These are phyloP conservation scores for Aspergillus sp. DNA, from an alignment of 2,329 filamentous ascomycete genomes.

Conservation along the genomic window DNA sequence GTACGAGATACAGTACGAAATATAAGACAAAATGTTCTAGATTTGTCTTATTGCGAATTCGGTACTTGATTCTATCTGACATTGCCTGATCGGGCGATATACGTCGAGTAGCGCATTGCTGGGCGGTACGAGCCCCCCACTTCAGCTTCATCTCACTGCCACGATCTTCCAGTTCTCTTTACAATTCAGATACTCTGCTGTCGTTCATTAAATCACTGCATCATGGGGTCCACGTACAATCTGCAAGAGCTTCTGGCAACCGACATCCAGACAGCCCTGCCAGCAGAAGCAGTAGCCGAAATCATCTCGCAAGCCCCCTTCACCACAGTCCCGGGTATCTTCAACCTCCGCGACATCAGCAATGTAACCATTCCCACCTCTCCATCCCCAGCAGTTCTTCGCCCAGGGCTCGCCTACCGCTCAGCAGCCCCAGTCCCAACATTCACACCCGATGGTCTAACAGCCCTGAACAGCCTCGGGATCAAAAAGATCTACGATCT, in stretches of 20 bases:
- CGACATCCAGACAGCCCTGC: slow-evolving; percentile 25
- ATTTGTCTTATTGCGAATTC: background rate
- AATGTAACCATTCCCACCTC: slow-evolving; percentile 13
- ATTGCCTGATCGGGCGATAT: background rate
- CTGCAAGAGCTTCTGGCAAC: slow-evolving; percentile 22
- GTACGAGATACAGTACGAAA: too few relatives aligned
- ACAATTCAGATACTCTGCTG: too few relatives aligned
- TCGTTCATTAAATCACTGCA: background rate
- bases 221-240: slow-evolving; percentile 8
- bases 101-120: background rate
- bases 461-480: slow-evolving; percentile 53
- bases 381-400: slow-evolving; percentile 49
- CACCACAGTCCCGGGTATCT: slow-evolving; percentile 24
- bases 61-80: background rate
- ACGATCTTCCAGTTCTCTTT: background rate
- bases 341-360: slow-evolving; percentile 30
- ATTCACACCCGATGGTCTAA: slow-evolving; percentile 55
- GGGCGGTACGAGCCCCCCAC: background rate
- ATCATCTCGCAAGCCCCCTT: slow-evolving; percentile 29
- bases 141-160: background rate
- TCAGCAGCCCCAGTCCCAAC: slow-evolving; percentile 34
- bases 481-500: slow-evolving; percentile 70
- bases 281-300: slow-evolving; percentile 17
- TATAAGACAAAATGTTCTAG: background rate
- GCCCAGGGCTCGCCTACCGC: slow-evolving; percentile 71